Base-by-base conservation (phyloP, 139 green algal genomes). In the Chlorella ohadii region DNA sequence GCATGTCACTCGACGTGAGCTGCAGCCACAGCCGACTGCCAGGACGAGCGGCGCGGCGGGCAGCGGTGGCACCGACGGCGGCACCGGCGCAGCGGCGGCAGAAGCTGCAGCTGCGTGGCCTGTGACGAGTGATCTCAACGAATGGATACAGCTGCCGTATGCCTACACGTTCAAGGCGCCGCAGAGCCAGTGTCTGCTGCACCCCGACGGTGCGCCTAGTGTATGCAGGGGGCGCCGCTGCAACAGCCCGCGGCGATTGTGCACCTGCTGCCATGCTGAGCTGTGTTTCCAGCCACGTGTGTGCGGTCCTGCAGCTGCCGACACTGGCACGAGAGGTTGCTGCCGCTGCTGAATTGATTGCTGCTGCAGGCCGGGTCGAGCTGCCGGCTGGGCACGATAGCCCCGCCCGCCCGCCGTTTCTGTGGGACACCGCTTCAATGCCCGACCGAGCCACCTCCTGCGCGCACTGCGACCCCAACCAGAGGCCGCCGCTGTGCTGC, bases 401-500 rank as follows among this genome's bases (percentile, higher is more conserved):
- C 33, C 4, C 41, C 57, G 36, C 22, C 25, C 36, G 59, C 56
- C 17, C 38, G 59, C 76, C 76, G 9, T 82, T 82, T 33, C 76
- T 82, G 76, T 82, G 57, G 28, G 76, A 82, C 76, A 82, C 76
- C 13, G 36, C 12, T 17, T 20, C 23, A 36, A 82, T 82, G 76
- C 76, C 76, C 27, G 34, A 4, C 20, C 34, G 59, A 4, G 36
- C 57, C 2, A 7, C 57, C 12, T 38, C 76, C 57, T 82, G 76
- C 76, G 4, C 56, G 6, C 36, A 59, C 76, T 82, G 76, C 76
- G 59, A 63, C 17, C n/a, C 65, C 19, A 25, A 72, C 22, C 59
- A 82, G 7, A 72, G 31, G 22, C 76, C 76, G 38, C 59, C n/a
- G 76, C 76, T 82, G 57, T 82, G 76, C 76, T 82, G 76, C 76